Percentiles rank a stretch among this genome's conserved stretches.
Evolutionary conservation across 1,139 yeast species (phyloP).

Genomic region (Diutina pseudorugosa): DNA sequence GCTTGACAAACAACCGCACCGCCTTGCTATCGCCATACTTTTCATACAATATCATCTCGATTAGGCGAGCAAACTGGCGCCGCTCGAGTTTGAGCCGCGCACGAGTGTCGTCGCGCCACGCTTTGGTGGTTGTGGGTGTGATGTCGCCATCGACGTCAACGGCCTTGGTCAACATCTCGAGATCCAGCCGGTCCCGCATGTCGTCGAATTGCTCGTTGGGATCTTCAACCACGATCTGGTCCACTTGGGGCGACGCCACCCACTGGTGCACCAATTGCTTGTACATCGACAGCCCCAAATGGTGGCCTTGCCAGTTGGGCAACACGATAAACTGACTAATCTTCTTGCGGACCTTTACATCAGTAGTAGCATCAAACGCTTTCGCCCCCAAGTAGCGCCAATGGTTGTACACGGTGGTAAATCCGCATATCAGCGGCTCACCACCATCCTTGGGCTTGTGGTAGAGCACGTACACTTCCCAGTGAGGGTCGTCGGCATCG

Average conservation of each 20-base stretch:
- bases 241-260: conserved; percentile 38
- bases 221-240: conserved; percentile 84
- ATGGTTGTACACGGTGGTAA: conserved; percentile 73
- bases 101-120: conserved; percentile 33
- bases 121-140: conserved; percentile 12
- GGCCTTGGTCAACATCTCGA: conserved; percentile 30
- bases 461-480: conserved; percentile 54
- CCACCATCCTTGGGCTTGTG: conserved; percentile 20
- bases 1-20: conserved; percentile 54
- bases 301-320: conserved; percentile 67
- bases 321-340: conserved; percentile 80
- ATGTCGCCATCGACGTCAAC: conserved; percentile 15
- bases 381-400: conserved; percentile 58
- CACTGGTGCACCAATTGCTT: conserved; percentile 41
- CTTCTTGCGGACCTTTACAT: conserved; percentile 46
- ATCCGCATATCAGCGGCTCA: conserved; percentile 50
- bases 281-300: conserved; percentile 63
- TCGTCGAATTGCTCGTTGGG: conserved; percentile 92
- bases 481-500: conserved; percentile 58
- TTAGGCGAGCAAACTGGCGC: conserved; percentile 64
- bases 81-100: conserved; percentile 48
- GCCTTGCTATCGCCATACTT: conserved; percentile 18
- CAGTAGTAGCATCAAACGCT: conserved; percentile 38
- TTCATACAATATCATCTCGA: conserved; percentile 63
- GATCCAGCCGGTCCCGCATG: conserved; percentile 73